These are phyloP conservation scores for Suhomyces chickasaworum DNA, from an alignment of 1,139 yeast species.

Conservation along the genomic window DNA sequence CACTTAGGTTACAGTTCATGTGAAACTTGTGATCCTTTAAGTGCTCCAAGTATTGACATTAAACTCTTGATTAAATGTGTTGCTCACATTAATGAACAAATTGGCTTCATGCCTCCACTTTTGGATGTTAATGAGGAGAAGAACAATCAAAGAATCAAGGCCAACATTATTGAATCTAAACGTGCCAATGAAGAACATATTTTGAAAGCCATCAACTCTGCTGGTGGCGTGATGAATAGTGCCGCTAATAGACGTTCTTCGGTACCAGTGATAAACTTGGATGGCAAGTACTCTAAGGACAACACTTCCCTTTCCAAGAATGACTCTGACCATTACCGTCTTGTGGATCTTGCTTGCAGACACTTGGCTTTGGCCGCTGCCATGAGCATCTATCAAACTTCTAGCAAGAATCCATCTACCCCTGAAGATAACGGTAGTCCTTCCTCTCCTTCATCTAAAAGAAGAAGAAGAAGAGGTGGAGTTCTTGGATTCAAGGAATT, in stretches of 20 bases:
- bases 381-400: conserved; percentile 44
- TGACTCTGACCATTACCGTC: conserved; percentile 67
- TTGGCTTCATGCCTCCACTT: conserved; percentile 59
- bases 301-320: conserved; percentile 47
- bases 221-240: conserved; percentile 14
- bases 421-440: conserved; percentile 22
- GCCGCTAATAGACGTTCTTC: conserved; percentile 25
- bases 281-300: conserved; percentile 30
- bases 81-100: conserved; percentile 54
- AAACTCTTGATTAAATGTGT: conserved; percentile 59
- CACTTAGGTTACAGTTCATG: conserved; percentile 54
- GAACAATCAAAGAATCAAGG: conserved; percentile 41
- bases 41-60: conserved; percentile 49
- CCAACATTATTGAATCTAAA: conserved; percentile 38
- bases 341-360: conserved; percentile 80
- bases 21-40: conserved; percentile 50
- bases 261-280: conserved; percentile 31
- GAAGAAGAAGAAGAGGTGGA: conserved; percentile 72
- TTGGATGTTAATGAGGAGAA: conserved; percentile 49
- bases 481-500: conserved; percentile 85
- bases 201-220: conserved; percentile 23
- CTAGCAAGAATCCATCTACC: conserved; percentile 20
- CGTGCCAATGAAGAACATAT: conserved; percentile 32
- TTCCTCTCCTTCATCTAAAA: conserved; percentile 31
- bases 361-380: conserved; percentile 84